phyloP scores from a whole-genome alignment of 257 asterid species.

The Solanum chmielewskii region DNA sequence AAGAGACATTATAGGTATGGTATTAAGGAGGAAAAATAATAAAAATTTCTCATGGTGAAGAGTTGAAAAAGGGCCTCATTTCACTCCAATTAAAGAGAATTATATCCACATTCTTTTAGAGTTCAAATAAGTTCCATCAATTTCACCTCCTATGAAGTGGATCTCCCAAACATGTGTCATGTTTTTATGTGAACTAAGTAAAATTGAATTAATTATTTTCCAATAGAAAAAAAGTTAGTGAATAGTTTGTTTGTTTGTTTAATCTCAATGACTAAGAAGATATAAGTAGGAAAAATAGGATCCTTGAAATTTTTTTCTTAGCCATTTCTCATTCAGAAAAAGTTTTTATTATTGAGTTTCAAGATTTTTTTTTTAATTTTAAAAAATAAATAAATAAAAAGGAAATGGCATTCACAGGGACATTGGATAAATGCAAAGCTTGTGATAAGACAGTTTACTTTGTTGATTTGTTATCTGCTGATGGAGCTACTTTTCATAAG shows the following conservation, averaged over 20 bases:
- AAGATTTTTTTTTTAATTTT: neutral
- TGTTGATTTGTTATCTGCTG: conserved; percentile 33
- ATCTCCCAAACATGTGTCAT: conserved; percentile 51
- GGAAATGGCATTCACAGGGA: conserved; percentile 34
- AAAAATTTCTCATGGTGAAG: neutral
- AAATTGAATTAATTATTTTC: conserved; percentile 1
- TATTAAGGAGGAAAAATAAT: neutral
- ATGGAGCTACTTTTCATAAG: conserved; percentile 30
- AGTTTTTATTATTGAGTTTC: neutral
- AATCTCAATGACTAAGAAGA: conserved; percentile 20
- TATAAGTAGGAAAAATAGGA: neutral
- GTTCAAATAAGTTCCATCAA: conserved; percentile 17
- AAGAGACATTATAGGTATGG: neutral
- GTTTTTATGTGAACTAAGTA: conserved; percentile 3
- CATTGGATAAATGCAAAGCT: conserved; percentile 43
- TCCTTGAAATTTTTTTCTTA: neutral
- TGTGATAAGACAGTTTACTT: conserved; percentile 42
- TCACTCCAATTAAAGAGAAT: conserved; percentile 27
- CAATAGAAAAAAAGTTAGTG: neutral
- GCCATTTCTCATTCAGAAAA: neutral
- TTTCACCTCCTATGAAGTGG: conserved; percentile 22
- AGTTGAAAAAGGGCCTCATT: conserved; percentile 20
- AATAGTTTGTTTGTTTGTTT: neutral
- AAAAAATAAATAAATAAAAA: too few species aligned
- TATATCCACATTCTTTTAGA: conserved; percentile 11